Conservation (phyloP, 2,329 filamentous ascomycete species). For the Paecilomyces fulvus region DNA sequence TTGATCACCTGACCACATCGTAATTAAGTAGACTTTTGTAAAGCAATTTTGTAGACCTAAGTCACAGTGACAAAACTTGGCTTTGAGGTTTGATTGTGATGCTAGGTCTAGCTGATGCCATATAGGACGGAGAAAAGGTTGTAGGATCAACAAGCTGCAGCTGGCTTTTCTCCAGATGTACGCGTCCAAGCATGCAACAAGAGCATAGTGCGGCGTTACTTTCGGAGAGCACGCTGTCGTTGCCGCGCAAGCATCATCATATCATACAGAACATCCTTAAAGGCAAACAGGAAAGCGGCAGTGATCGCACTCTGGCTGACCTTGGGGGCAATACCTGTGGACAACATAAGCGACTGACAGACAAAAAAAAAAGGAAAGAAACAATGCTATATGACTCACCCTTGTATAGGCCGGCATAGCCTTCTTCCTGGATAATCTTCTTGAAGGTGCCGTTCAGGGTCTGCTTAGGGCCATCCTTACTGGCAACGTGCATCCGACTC, state of each 20-base stretch:
- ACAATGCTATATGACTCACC: constrained; percentile 47
- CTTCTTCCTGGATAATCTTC: constrained; percentile 77
- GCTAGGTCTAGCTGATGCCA: background rate
- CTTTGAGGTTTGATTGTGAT: too few species aligned
- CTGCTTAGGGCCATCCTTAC: constrained; percentile 65
- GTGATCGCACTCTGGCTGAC: constrained; percentile 95
- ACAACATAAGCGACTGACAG: constrained; percentile 6
- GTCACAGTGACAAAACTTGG: background rate
- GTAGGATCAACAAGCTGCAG: background rate
- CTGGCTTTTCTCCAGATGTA: background rate
- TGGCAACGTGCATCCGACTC: constrained; percentile 91
- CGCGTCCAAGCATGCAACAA: background rate
- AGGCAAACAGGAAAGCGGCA: constrained; percentile 90
- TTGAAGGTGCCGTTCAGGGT: constrained; percentile 70
- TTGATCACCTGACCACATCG: background rate
- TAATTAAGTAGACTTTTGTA: background rate
- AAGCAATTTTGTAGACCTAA: background rate
- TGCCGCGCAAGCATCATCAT: constrained; percentile 28
- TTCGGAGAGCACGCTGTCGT: constrained; percentile 18
- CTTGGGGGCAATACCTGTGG: constrained; percentile 82
- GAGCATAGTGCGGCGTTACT: constrained; percentile 12
- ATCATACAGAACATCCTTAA: constrained; percentile 94
- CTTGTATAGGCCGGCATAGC: constrained; percentile 87
- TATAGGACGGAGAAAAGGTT: background rate
- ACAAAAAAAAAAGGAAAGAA: constrained; percentile 4